Percentiles rank a stretch among this genome's conserved stretches.
phyloP scores from a whole-genome alignment of 345 rosid species.

The Boechera stricta region DNA sequence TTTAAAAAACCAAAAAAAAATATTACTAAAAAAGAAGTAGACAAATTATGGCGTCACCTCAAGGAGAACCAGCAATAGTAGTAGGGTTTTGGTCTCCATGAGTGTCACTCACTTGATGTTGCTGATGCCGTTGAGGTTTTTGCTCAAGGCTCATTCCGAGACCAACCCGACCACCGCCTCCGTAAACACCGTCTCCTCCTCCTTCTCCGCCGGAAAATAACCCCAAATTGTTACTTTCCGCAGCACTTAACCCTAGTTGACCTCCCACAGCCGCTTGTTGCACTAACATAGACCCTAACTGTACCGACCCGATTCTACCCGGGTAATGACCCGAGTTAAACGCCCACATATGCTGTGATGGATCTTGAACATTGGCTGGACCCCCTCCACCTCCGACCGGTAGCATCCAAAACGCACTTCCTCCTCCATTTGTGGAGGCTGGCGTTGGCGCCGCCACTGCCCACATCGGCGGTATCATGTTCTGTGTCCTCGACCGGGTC shows the following conservation, averaged over 20 bases:
- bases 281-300: constrained; percentile 61
- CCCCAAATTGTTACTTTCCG: constrained; percentile 52
- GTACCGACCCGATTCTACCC: constrained; percentile 54
- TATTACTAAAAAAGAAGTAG: constrained; percentile 20
- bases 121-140: constrained; percentile 45
- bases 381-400: constrained; percentile 58
- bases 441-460: constrained; percentile 69
- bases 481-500: constrained; percentile 39
- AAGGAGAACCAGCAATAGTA: constrained; percentile 37
- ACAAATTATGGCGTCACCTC: constrained; percentile 18
- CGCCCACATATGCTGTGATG: constrained; percentile 62
- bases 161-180: constrained; percentile 46
- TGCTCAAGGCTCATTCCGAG: constrained; percentile 64
- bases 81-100: constrained; percentile 56
- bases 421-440: constrained; percentile 55
- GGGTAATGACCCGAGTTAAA: constrained; percentile 54
- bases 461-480: constrained; percentile 51
- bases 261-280: constrained; percentile 55
- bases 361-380: constrained; percentile 35
- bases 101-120: constrained; percentile 47
- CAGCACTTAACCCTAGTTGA: constrained; percentile 56
- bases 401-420: constrained; percentile 69
- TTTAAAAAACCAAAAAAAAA: neutral
- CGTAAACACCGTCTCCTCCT: constrained; percentile 27
- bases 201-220: constrained; percentile 37